These are phyloP conservation scores for Arthroderma sp. DNA, from an alignment of 2,329 filamentous ascomycete species.

Conservation along the genomic window DNA sequence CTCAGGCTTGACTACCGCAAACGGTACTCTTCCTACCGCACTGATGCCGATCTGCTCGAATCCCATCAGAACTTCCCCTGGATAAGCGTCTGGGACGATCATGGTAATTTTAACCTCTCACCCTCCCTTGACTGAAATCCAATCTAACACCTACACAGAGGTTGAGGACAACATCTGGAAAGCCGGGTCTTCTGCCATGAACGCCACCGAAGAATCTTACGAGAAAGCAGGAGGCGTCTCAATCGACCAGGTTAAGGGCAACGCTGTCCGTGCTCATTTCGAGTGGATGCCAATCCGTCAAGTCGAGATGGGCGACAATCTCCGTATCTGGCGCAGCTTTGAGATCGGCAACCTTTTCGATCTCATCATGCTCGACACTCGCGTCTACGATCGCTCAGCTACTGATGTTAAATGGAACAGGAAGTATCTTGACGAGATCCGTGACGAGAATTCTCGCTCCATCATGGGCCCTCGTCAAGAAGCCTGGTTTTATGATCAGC, in stretches of 20 bases:
- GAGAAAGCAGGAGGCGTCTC: conserved; percentile 45
- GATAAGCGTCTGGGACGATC: conserved; percentile 54
- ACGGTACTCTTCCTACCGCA: conserved; percentile 45
- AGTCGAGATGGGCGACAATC: conserved; percentile 54
- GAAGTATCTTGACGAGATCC: conserved; percentile 48
- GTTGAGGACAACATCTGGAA: conserved; percentile 53
- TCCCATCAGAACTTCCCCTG: conserved; percentile 46
- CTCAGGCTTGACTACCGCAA: conserved; percentile 41
- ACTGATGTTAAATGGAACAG: conserved; percentile 47
- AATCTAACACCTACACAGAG: conserved; percentile 23
- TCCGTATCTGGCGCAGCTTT: conserved; percentile 56
- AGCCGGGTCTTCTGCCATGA: conserved; percentile 46
- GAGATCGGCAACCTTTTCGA: conserved; percentile 53
- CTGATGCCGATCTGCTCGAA: conserved; percentile 46
- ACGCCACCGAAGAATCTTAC: conserved; percentile 56
- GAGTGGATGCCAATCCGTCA: conserved; percentile 52
- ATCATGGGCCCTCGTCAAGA: conserved; percentile 63
- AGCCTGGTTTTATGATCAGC: conserved; percentile 55
- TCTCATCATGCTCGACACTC: conserved; percentile 55
- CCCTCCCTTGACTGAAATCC: not conserved
- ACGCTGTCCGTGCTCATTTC: conserved; percentile 57
- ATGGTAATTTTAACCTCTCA: conserved; percentile 24
- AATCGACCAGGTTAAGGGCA: conserved; percentile 61
- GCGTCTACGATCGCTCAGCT: conserved; percentile 55
- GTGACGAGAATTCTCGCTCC: conserved; percentile 52